Evolutionary conservation across 306 rosid species (phyloP).

Genomic region (Gastrolobium bilobum): DNA sequence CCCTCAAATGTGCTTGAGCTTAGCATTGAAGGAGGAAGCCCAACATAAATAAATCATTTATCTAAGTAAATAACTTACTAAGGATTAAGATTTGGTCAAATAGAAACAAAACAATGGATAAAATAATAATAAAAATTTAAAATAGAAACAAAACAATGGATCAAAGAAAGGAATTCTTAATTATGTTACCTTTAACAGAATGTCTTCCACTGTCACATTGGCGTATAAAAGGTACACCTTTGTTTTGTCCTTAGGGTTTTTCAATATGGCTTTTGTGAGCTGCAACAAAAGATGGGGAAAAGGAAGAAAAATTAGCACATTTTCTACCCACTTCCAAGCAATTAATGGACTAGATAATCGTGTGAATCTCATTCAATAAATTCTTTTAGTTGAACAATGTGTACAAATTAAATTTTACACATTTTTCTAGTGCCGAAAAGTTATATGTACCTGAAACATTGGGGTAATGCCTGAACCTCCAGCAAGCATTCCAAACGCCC

Average conservation of each 20-base stretch:
- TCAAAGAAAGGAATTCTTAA: neutral
- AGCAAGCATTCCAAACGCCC: constrained; percentile 83
- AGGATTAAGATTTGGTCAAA: too few species aligned
- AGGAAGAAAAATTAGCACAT: neutral
- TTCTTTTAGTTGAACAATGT: neutral
- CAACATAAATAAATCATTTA: too few species aligned
- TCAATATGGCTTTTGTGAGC: constrained; percentile 76
- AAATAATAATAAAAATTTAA: too few species aligned
- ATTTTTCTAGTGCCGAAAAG: neutral
- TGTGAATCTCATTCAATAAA: neutral
- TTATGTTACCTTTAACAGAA: constrained; percentile 58
- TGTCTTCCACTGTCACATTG: constrained; percentile 75
- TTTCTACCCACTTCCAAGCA: neutral
- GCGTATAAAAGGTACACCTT: constrained; percentile 70
- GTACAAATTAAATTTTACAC: neutral
- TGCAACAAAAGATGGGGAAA: constrained; percentile 38
- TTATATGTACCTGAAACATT: constrained; percentile 76
- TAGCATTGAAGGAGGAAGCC: too few species aligned
- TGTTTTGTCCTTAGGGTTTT: constrained; percentile 75
- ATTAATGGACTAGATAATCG: neutral
- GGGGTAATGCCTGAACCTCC: constrained; percentile 94
- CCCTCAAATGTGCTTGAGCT: too few species aligned
- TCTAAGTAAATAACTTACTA: too few species aligned
- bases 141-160: too few species aligned
- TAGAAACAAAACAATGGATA: too few species aligned